These are phyloP conservation scores for Leccinum huronense DNA, from an alignment of 1,284 basidiomycete species.

Conservation along the genomic window DNA sequence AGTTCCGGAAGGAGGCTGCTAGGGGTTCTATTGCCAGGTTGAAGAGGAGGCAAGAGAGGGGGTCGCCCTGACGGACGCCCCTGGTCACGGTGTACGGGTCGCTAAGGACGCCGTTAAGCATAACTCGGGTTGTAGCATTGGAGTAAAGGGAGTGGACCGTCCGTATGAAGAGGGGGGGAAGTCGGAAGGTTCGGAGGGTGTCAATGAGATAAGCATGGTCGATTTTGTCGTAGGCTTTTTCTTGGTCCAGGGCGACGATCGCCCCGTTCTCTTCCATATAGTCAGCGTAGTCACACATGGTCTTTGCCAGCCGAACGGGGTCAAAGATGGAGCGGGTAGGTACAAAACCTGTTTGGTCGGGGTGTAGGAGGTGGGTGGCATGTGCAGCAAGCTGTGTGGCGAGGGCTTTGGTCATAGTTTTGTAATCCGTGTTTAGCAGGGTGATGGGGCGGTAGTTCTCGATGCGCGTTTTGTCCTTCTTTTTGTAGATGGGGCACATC, in stretches of 20 bases:
- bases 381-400: background rate
- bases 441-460: background rate
- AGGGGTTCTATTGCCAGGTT: constrained; percentile 23
- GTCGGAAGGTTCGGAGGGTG: background rate
- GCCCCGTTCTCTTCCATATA: constrained; percentile 10
- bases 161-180: constrained; percentile 7
- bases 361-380: background rate
- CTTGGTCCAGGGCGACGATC: constrained; percentile 9
- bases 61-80: constrained; percentile 41
- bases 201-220: constrained; percentile 9
- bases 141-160: constrained; percentile 39
- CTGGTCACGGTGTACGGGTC: constrained; percentile 20
- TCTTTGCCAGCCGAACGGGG: constrained; percentile 2
- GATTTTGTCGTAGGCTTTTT: constrained; percentile 21
- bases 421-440: constrained; percentile 18
- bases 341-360: constrained; percentile 12
- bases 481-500: background rate
- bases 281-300: constrained; percentile 5
- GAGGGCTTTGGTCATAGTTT: constrained; percentile 6
- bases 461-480: background rate
- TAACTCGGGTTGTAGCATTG: constrained; percentile 25
- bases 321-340: constrained; percentile 5
- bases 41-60: constrained; percentile 42
- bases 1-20: constrained; percentile 3
- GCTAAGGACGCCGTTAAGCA: constrained; percentile 27